These are phyloP conservation scores for Kurtzmaniella natalensis DNA, from an alignment of 1,139 yeast genomes.

Conservation along the genomic window DNA sequence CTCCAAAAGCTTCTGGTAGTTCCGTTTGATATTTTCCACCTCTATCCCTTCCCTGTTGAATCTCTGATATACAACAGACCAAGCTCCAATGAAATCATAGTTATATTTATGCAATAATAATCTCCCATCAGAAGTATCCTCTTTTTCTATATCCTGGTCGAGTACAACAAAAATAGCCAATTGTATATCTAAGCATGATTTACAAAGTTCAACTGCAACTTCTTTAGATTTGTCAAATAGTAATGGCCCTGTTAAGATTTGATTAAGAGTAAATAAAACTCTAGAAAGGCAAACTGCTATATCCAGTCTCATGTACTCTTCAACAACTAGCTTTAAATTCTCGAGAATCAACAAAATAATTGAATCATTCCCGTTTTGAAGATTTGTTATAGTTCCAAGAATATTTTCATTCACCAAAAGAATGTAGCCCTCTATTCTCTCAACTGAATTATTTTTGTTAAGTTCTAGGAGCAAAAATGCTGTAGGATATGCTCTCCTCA, in stretches of 20 bases:
- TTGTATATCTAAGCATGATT: conserved; percentile 18
- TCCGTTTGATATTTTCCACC: not conserved
- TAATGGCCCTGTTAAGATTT: conserved; percentile 4
- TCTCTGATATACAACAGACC: conserved; percentile 16
- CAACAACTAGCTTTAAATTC: conserved; percentile 4
- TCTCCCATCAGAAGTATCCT: conserved; percentile 3
- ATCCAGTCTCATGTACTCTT: not conserved
- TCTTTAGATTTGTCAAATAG: conserved; percentile 2
- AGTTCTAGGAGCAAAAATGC: conserved; percentile 11
- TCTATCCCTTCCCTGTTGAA: not conserved
- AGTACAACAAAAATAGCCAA: conserved; percentile 11
- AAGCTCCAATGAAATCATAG: conserved; percentile 32
- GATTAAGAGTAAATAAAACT: conserved; percentile 5
- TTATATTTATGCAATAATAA: conserved; percentile 23
- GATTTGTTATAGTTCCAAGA: conserved; percentile 19
- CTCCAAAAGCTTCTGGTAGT: not conserved
- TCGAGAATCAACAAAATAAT: conserved; percentile 11
- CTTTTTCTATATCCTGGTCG: conserved; percentile 14
- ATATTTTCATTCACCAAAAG: conserved; percentile 19
- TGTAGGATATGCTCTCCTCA: conserved; percentile 23
- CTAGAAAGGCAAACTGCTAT: conserved; percentile 5
- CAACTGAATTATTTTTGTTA: conserved; percentile 6
- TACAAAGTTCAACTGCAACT: conserved; percentile 4
- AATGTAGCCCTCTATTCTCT: conserved; percentile 4
- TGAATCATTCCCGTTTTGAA: conserved; percentile 11